Conservation (phyloP, 2,329 filamentous ascomycete genomes). For the Domatiomyces catenatus region DNA sequence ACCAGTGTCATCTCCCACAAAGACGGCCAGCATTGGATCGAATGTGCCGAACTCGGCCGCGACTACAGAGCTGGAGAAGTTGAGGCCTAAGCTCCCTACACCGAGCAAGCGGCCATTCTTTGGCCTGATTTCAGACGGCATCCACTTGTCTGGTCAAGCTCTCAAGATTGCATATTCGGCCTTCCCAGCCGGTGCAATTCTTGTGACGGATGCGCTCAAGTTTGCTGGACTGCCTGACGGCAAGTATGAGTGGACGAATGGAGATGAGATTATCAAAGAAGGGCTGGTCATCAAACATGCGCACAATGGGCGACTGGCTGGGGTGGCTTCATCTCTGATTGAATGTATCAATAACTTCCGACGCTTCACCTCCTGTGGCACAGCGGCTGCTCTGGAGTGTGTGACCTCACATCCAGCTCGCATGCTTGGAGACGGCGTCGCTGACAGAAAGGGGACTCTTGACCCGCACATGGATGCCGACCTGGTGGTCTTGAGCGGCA, state of each 20-base stretch:
- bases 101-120: constrained; percentile 49
- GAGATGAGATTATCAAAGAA: constrained; percentile 41
- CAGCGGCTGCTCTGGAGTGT: constrained; percentile 53
- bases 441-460: constrained; percentile 50
- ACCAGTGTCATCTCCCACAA: background rate
- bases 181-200: constrained; percentile 67
- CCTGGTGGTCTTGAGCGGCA: constrained; percentile 48
- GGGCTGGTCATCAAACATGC: constrained; percentile 61
- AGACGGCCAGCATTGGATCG: constrained; percentile 12
- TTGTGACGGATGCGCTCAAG: constrained; percentile 88
- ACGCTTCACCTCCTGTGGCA: constrained; percentile 52
- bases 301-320: constrained; percentile 64
- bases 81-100: constrained; percentile 17
- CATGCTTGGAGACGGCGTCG: constrained; percentile 49
- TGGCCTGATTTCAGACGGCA: constrained; percentile 79
- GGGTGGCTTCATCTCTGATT: constrained; percentile 50
- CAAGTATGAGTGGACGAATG: constrained; percentile 72
- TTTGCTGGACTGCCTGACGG: constrained; percentile 73
- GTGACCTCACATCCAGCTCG: constrained; percentile 63
- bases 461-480: constrained; percentile 51
- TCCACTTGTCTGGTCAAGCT: constrained; percentile 75
- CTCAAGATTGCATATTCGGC: constrained; percentile 81
- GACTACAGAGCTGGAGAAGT: constrained; percentile 6
- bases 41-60: constrained; percentile 13
- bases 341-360: constrained; percentile 74